Base-by-base conservation (phyloP, 1,284 basidiomycete genomes). In the Melampsora americana region DNA sequence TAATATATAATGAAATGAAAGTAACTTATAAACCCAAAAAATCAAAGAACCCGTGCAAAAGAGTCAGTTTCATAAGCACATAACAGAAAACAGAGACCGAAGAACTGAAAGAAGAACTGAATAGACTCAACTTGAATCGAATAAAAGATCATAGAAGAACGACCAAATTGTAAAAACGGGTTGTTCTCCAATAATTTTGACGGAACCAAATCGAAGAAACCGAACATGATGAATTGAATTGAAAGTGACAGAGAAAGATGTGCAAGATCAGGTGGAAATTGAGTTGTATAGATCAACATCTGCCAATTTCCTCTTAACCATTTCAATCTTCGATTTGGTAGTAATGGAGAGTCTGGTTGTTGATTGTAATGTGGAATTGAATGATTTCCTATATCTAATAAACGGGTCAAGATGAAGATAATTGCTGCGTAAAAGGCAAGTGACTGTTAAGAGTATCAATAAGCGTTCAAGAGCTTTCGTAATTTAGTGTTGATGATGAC, bases 1-100 rank as follows among this genome's bases (percentile, higher is more conserved):
- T 44, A 70, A 70, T n/a, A 70, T 23, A 60, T 70, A 70, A 70
- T 70, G 69, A 60, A 70, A 70, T n/a, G 60, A 70, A 18, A 70
- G 42, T 32, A 70, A 70, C 69, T 70, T 32, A 20, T 23, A 2
- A 16, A 1, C n/a, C 44, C 4, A 7, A 1, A 66, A 46, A n/a
- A 66, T 46, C 23, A 35, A 66, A 66, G 23, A 46, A 16, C 39
- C n/a, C n/a, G n/a, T n/a, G n/a, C n/a, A n/a, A n/a, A 65, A 12
- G 39, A 39, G 26, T 42, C 1, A 42, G 39, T 42, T 42, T 42
- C 9, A 4, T 35, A n/a, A n/a, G n/a, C n/a, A n/a, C 35, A 32
- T 23, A 5, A 1, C 26, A 28, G n/a, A 46, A 48, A 14, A 32
- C 30, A 28, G 42, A 32, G 9, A 64, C n/a, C n/a, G n/a, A n/a